Evolutionary conservation across 2,329 filamentous ascomycete genomes (phyloP), one percentile per base, ranked within the genome.

Genomic region (Pseudogymnoascus sp.): DNA sequence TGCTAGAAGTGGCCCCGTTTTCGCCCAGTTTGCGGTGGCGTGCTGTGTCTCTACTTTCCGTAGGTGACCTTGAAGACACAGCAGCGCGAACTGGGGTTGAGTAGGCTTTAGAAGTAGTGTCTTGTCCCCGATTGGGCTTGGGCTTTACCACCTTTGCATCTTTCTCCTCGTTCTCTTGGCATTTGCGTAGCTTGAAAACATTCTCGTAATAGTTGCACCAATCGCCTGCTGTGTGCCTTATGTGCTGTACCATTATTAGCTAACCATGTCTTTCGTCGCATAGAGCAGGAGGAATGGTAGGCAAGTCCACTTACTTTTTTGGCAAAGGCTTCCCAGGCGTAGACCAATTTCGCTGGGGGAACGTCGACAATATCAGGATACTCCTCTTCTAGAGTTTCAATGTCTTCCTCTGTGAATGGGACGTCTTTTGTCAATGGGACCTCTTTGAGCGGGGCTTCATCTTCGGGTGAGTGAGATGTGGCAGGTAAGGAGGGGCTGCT

Each of bases 181-280:
- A 21, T 54, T 60, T 65, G 14, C 23, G 63, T 41, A 68, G 68
- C 25, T 61, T 54, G 16, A 73, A 64, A 45, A 67, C 64, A n/a
- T 34, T 72, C 67, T 10, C 63, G 41, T 73, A 75, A 60, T 69
- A 67, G 23, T 71, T 73, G 8, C 65, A 66, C 73, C 73, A 75
- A 66, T 75, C 70, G 66, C 73, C 71, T 16, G 73, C 67, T 21
- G 71, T 70, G 60, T 75, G 73, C 16, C 41, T 64, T 16, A 65
- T 64, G 63, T 73, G 31, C 73, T 75, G 61, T 13, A 14, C 8
- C 51, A 63, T 11, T 51, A 48, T 13, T 41, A 61, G 51, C 43
- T 4, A 36, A 36, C 8, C 67, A 43, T 64, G 61, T 19, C 19
- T 63, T 37, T 16, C 31, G 61, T 19, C 25, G 36, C 37, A 63